These are phyloP conservation scores for Suillus fuscotomentosus DNA, from an alignment of 768 basidiomycete genomes.

Conservation along the genomic window DNA sequence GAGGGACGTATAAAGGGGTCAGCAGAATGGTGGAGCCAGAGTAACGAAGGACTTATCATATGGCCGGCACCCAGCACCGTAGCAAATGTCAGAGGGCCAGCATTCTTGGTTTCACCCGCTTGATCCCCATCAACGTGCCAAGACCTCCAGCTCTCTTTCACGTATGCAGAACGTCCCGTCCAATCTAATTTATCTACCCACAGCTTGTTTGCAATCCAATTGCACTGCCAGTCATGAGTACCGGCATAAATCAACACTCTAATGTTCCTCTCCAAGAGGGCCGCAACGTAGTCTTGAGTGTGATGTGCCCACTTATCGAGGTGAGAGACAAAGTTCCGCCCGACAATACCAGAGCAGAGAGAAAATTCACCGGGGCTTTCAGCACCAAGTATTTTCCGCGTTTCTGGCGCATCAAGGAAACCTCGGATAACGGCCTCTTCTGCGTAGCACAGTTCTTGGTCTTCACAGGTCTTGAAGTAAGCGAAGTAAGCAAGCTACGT, in stretches of 20 bases:
- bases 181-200: constrained; percentile 63
- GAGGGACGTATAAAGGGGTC: constrained; percentile 48
- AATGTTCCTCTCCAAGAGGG: constrained; percentile 52
- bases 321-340: constrained; percentile 47
- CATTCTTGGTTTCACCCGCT: constrained; percentile 57
- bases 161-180: constrained; percentile 53
- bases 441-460: constrained; percentile 35
- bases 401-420: constrained; percentile 46
- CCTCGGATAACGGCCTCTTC: constrained; percentile 39
- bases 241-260: constrained; percentile 56
- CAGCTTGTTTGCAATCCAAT: constrained; percentile 62
- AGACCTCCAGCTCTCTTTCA: constrained; percentile 38
- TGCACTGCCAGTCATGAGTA: constrained; percentile 56
- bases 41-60: constrained; percentile 46
- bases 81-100: constrained; percentile 60
- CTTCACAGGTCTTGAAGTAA: constrained; percentile 19
- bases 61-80: constrained; percentile 72
- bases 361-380: constrained; percentile 50
- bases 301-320: constrained; percentile 60
- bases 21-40: constrained; percentile 12
- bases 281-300: constrained; percentile 57
- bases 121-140: constrained; percentile 55
- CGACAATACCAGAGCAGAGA: constrained; percentile 53
- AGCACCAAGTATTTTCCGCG: constrained; percentile 46
- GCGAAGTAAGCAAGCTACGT: constrained; percentile 3